Conservation (phyloP, 768 basidiomycete species). For the Pulveroboletus sp. region DNA sequence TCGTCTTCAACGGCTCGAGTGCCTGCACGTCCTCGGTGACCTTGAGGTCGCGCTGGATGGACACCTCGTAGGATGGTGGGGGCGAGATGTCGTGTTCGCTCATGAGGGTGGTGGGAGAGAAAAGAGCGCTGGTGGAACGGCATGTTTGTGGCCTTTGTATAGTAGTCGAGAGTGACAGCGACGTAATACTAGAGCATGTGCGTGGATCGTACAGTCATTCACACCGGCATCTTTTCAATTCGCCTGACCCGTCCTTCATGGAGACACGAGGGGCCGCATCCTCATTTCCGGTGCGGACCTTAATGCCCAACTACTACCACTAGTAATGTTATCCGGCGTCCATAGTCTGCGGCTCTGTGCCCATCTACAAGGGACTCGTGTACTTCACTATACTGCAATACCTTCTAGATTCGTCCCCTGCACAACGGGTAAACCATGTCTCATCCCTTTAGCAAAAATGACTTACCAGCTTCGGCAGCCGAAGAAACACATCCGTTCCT, state of each 20-base stretch:
- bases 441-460: background rate
- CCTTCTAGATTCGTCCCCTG: slow-evolving; percentile 86
- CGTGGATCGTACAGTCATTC: background rate
- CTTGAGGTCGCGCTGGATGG: slow-evolving; percentile 51
- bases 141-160: slow-evolving; percentile 10
- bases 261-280: background rate
- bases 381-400: slow-evolving; percentile 59
- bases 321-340: background rate
- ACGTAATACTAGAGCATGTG: slow-evolving; percentile 4
- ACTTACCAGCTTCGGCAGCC: slow-evolving; percentile 76
- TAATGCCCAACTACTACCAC: slow-evolving; percentile 1
- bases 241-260: too few species aligned
- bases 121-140: slow-evolving; percentile 10
- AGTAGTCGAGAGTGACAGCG: background rate
- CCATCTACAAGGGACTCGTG: too few species aligned
- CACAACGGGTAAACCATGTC: background rate
- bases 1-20: slow-evolving; percentile 9
- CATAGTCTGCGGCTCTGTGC: too few species aligned
- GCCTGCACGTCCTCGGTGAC: slow-evolving; percentile 28
- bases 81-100: slow-evolving; percentile 27
- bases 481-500: slow-evolving; percentile 84
- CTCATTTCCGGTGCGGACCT: slow-evolving; percentile 14
- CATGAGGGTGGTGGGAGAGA: slow-evolving; percentile 16
- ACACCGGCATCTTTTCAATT: background rate
- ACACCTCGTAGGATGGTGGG: slow-evolving; percentile 43